Evolutionary conservation across 2,329 filamentous ascomycete species (phyloP), one percentile per base, ranked within the genome.

Genomic region (Chalara sp.): DNA sequence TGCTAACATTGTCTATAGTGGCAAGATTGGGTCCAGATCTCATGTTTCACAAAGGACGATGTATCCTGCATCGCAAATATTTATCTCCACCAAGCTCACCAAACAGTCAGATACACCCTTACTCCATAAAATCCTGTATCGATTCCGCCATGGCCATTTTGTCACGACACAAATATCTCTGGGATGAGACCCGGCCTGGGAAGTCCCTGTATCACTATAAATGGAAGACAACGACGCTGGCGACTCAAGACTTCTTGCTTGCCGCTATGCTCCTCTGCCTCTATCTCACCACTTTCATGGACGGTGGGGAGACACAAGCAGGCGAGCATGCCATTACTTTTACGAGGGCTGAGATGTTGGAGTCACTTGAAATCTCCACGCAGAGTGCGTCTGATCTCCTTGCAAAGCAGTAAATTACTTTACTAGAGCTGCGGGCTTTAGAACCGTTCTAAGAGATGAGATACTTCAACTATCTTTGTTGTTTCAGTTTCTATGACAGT

Each of bases 51-150:
- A 61, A 60, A 53, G 50, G 59, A 10, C 53, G 56, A 6, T 60
- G 56, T 33, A 48, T 61, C 33, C 53, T 62, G 3, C 60, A 62
- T 44, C 48, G 59, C 1, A 57, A 56, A 48, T 61, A 55, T 44
- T 51, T 62, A 21, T 33, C 53, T 72, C 74, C 4, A 60, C 79
- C 11, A 68, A 70, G 12, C 66, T 72, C 32, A 60, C 79, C 44
- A 74, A 74, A 58, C 2, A 46, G 49, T 11, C 53, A 52, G 29
- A 49, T 49, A 13, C 57, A 80, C 55, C 70, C 73, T 48, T 77
- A 78, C 63, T 80, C 78, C 8, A 71, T 78, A 12, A 70, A 70
- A 45, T 68, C 70, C 29, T 81, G 78, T 53, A 65, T 81, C 6
- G 69, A 78, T 41, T 72, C 71, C 11, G 76, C 76, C 4, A 60